Evolutionary conservation across 345 rosid genomes (phyloP).

Genomic region (Eucalyptus victrix): DNA sequence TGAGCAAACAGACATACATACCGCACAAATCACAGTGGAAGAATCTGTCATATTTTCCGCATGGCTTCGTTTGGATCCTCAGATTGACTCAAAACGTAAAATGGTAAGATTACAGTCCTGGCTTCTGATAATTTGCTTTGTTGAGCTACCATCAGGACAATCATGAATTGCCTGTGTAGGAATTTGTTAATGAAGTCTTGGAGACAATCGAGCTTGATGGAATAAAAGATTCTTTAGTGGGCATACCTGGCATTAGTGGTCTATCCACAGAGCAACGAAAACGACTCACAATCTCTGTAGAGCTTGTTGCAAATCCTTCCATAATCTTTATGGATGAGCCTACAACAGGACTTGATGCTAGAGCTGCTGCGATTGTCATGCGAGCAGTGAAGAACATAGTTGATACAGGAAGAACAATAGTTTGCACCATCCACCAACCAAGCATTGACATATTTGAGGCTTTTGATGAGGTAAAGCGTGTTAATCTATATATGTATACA

Average conservation of each 20-base stretch:
- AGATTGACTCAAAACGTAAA: slow-evolving; percentile 43
- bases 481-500: not conserved
- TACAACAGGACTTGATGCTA: slow-evolving; percentile 77
- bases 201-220: slow-evolving; percentile 63
- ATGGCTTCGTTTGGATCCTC: slow-evolving; percentile 61
- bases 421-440: slow-evolving; percentile 84
- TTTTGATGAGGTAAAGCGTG: slow-evolving; percentile 59
- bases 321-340: slow-evolving; percentile 90
- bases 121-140: not conserved
- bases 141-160: not conserved
- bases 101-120: slow-evolving; percentile 9
- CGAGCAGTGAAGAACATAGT: slow-evolving; percentile 69
- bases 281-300: slow-evolving; percentile 67
- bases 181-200: slow-evolving; percentile 59
- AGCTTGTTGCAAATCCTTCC: slow-evolving; percentile 78
- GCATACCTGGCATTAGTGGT: slow-evolving; percentile 50
- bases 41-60: slow-evolving; percentile 75
- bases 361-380: slow-evolving; percentile 86
- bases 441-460: slow-evolving; percentile 80
- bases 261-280: slow-evolving; percentile 79
- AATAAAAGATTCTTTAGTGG: slow-evolving; percentile 59
- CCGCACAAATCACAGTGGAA: slow-evolving; percentile 56
- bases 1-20: slow-evolving; percentile 77
- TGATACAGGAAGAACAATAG: slow-evolving; percentile 75
- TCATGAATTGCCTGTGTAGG: slow-evolving; percentile 13